Base-by-base conservation (phyloP, 106 monocot species). In the Ottelia alismoides region DNA sequence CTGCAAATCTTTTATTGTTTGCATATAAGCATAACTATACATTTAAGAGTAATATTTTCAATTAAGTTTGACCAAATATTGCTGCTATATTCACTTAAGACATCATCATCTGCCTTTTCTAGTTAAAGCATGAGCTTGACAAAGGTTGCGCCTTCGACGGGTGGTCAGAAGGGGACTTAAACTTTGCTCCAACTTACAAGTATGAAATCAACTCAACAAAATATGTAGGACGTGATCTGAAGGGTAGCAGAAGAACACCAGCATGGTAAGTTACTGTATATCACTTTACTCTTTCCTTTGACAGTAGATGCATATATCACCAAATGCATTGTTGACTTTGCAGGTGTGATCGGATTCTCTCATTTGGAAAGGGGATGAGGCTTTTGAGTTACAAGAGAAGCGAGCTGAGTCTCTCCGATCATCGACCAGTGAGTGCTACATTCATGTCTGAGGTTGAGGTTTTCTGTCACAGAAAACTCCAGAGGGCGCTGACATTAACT, bases 251-350 rank as follows among this genome's bases (percentile, higher is more conserved):
- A 57, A 78, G 96, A 74, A 84, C 76, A 51, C 96, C 88, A 30
- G 88, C 89, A 61, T 96, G 96, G 96, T 96, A 85, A 35, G 48
- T 43, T n/a, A n/a, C n/a, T n/a, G n/a, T n/a, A n/a, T n/a, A n/a
- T n/a, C n/a, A n/a, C n/a, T n/a, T n/a, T n/a, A n/a, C n/a, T 21
- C 28, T 26, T 9, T 53, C 28, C 28, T 20, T 25, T 22, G 11
- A 25, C 27, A 0, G 21, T 2, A 0, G 14, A 52, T 25, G 6
- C 3, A 28, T 2, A 9, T 21, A 23, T 19, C 1, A 5, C 10
- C 21, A n/a, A n/a, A n/a, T n/a, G n/a, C n/a, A n/a, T n/a, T n/a
- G n/a, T n/a, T n/a, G n/a, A n/a, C 16, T 16, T 43, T 51, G 49
- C 62, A 91, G 90, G 90, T 91, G 92, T 55, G 92, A 85, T 26